These are phyloP conservation scores for Tylopilus sp. DNA, from an alignment of 768 basidiomycete species.

Conservation along the genomic window DNA sequence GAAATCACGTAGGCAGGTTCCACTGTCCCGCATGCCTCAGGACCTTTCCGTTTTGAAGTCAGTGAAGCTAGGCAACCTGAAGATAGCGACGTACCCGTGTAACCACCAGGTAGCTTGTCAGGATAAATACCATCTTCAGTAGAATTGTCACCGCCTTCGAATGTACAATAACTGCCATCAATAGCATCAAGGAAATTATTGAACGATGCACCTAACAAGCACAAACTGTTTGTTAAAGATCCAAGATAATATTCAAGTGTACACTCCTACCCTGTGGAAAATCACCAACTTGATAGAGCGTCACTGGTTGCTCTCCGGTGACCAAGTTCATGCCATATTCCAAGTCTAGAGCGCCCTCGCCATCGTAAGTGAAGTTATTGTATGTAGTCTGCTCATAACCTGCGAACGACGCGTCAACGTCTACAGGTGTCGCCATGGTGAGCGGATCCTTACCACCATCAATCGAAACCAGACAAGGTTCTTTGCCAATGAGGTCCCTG, in stretches of 20 bases:
- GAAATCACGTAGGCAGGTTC: conserved; percentile 41
- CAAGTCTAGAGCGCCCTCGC: conserved; percentile 32
- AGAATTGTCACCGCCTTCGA: conserved; percentile 35
- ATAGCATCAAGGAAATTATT: conserved; percentile 39
- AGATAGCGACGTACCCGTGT: conserved; percentile 14
- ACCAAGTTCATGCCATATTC: conserved; percentile 32
- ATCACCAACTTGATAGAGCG: conserved; percentile 35
- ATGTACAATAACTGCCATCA: conserved; percentile 37
- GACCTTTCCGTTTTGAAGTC: conserved; percentile 12
- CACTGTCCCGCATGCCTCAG: conserved; percentile 35
- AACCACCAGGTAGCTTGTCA: conserved; percentile 16
- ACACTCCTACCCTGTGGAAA: conserved; percentile 16
- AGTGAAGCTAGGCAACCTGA: background rate
- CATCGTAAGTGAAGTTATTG: conserved; percentile 18
- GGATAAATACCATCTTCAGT: conserved; percentile 27
- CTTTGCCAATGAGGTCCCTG: conserved; percentile 19
- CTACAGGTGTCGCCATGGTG: too few species aligned
- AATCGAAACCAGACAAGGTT: conserved; percentile 32
- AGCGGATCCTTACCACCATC: conserved; percentile 30
- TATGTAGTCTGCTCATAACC: conserved; percentile 25
- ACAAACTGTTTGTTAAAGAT: background rate
- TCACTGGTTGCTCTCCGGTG: conserved; percentile 27
- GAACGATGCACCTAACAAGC: conserved; percentile 34
- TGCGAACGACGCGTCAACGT: too few species aligned
- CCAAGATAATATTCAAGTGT: background rate